A percentile compares a stretch with the other conserved stretches of the same genome.
phyloP scores from a whole-genome alignment of 208 protist species.

The Spongospora subterranea region DNA sequence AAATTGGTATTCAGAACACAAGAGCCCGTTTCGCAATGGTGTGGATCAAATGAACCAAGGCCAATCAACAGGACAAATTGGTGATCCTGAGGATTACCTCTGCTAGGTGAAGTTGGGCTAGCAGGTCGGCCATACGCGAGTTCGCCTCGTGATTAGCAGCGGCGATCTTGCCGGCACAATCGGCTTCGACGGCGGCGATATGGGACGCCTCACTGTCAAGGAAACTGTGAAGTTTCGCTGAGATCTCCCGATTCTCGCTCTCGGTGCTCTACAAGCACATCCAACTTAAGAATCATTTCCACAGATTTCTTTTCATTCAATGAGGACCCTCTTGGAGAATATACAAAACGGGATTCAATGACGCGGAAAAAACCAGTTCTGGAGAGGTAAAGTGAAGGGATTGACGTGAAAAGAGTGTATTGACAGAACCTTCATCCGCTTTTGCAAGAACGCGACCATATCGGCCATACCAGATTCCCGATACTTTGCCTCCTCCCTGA shows the following conservation, averaged over 20 bases:
- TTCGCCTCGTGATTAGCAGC: not conserved
- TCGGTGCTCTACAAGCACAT: not conserved
- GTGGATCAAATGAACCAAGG: not conserved
- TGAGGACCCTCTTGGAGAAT: too few species aligned
- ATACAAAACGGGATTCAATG: too few species aligned
- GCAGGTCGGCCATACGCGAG: not conserved
- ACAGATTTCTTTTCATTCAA: too few species aligned
- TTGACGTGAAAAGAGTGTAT: too few species aligned
- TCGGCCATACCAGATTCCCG: not conserved
- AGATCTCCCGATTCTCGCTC: not conserved
- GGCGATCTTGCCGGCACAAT: not conserved
- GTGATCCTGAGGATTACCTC: not conserved
- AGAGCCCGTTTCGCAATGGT: not conserved
- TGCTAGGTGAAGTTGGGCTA: not conserved
- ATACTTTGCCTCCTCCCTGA: not conserved
- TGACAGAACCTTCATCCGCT: conserved; percentile 7
- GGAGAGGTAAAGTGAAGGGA: too few species aligned
- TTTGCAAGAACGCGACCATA: conserved; percentile 53
- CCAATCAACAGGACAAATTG: too few species aligned
- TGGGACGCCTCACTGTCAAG: not conserved
- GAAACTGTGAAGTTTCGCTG: not conserved
- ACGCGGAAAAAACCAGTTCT: too few species aligned
- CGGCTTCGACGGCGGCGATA: not conserved
- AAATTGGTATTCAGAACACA: not conserved
- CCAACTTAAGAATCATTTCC: not conserved